Evolutionary conservation across 225 moss, liverwort and hornwort species (phyloP), one percentile per base, ranked within the genome.

Genomic region (Sphagnum tenellum): DNA sequence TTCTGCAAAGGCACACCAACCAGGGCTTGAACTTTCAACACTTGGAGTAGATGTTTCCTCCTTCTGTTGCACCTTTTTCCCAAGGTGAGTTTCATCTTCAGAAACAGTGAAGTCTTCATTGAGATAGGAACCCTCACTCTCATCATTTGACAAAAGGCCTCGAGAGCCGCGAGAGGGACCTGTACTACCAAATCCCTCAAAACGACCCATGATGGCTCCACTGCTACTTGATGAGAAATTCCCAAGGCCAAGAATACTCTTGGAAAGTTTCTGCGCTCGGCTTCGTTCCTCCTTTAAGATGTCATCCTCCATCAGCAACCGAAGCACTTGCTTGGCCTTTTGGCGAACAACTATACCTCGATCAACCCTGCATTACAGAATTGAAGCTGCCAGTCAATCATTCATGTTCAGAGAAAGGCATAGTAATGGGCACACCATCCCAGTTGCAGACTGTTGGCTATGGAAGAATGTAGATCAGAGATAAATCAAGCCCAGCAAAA

Each of bases 21-120:
- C 84, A 65, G 73, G 73, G 8, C 66, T 71, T 60, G 72, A 68
- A 55, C 71, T 81, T 56, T 48, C 75, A 29, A 44, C 81, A 71
- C 64, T 70, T 47, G 50, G 48, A 56, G 51, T 65, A 62, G 63
- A 71, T 46, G 52, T 49, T 68, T 76, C 81, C 56, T 85, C 78
- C 67, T 71, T 78, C 67, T 73, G 81, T 61, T 52, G 71, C 48
- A 78, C 78, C 6, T 80, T 81, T 73, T 81, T 81, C 67, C 78
- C 81, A 61, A 81, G 81, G 50, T 78, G 49, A n/a, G 78, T 85
- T 56, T 80, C 74, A 70, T 85, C 84, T 74, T 85, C 84, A 70
- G 78, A 85, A 50, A 80, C 84, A 44, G 78, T 81, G 60, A 85
- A 85, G 73, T 81, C 81, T 71, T 85, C 78, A 67, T 85, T 81